Conservation (phyloP, 2,329 filamentous ascomycete species). For the Nemania sp. region DNA sequence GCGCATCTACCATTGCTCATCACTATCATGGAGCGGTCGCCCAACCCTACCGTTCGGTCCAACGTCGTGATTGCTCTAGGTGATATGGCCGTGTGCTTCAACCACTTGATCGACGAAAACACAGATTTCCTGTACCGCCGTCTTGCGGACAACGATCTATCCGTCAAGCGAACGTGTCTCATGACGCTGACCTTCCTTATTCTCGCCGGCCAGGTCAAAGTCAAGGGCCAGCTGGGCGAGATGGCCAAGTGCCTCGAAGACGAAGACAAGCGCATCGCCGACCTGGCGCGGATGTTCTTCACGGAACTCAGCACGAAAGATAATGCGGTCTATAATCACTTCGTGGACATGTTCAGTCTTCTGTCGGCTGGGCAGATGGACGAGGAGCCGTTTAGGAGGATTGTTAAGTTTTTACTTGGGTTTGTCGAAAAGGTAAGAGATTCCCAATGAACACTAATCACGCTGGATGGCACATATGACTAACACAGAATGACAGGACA, state of each 20-base stretch:
- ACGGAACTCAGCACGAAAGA: constrained; percentile 96
- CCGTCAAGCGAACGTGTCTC: constrained; percentile 93
- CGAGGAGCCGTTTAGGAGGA: constrained; percentile 82
- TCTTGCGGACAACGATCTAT: constrained; percentile 83
- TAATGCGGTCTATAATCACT: constrained; percentile 98
- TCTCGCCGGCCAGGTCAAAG: constrained; percentile 95
- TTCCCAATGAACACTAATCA: neutral
- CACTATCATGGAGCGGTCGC: constrained; percentile 94
- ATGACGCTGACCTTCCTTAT: constrained; percentile 99
- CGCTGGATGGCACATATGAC: neutral
- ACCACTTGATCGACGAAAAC: constrained; percentile 98
- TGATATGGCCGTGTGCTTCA: constrained; percentile 99
- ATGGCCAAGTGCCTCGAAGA: constrained; percentile 99
- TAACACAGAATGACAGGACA: constrained; percentile 65
- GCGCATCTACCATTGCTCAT: constrained; percentile 89
- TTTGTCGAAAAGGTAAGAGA: constrained; percentile 91
- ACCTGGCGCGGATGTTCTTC: constrained; percentile 97
- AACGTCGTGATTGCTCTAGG: constrained; percentile 97
- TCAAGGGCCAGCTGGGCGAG: constrained; percentile 96
- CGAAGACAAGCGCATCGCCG: constrained; percentile 89
- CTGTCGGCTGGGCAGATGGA: constrained; percentile 83
- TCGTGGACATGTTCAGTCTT: constrained; percentile 97
- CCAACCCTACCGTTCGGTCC: constrained; percentile 88
- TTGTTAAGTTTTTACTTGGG: constrained; percentile 89
- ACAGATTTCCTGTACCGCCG: constrained; percentile 96